Percentiles rank a stretch among this genome's conserved stretches.
Evolutionary conservation across 108 stramenopile species (phyloP).

Genomic region (Skeletonema menzelii): DNA sequence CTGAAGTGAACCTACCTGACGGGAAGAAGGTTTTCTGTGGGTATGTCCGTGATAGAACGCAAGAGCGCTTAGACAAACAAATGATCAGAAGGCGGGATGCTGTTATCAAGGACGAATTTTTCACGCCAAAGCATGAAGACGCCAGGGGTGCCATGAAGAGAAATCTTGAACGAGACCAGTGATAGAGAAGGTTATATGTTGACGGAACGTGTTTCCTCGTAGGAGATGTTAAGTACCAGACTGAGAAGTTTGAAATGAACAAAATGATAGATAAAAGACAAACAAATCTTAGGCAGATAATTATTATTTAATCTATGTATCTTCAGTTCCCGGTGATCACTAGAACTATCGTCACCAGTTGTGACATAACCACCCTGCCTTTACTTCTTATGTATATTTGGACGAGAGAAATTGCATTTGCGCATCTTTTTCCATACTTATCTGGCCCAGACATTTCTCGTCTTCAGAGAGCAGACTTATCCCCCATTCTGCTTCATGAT

Average conservation of each 20-base stretch:
- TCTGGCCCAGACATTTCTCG: background rate
- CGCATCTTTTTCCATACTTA: background rate
- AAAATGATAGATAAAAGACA: background rate
- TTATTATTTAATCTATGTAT: background rate
- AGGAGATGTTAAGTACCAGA: background rate
- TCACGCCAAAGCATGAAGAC: constrained; percentile 7
- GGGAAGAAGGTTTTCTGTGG: constrained; percentile 56
- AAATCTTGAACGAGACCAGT: background rate
- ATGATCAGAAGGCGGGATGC: constrained; percentile 27
- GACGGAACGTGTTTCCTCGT: background rate
- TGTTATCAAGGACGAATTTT: constrained; percentile 46
- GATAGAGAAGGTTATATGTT: background rate
- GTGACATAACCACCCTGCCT: background rate
- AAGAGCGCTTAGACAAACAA: constrained; percentile 30
- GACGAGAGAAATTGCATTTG: background rate
- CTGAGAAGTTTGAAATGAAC: too few relatives aligned
- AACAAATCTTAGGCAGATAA: background rate
- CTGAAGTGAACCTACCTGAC: constrained; percentile 21
- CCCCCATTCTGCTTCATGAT: constrained; percentile 4
- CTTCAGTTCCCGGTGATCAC: background rate
- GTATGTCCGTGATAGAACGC: constrained; percentile 48
- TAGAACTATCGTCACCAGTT: too few relatives aligned
- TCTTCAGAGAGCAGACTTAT: background rate
- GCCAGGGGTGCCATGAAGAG: constrained; percentile 14
- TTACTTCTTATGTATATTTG: background rate